These are phyloP conservation scores for Cutaneotrichosporon cutaneum DNA, from an alignment of 1,284 basidiomycete genomes.

Conservation along the genomic window DNA sequence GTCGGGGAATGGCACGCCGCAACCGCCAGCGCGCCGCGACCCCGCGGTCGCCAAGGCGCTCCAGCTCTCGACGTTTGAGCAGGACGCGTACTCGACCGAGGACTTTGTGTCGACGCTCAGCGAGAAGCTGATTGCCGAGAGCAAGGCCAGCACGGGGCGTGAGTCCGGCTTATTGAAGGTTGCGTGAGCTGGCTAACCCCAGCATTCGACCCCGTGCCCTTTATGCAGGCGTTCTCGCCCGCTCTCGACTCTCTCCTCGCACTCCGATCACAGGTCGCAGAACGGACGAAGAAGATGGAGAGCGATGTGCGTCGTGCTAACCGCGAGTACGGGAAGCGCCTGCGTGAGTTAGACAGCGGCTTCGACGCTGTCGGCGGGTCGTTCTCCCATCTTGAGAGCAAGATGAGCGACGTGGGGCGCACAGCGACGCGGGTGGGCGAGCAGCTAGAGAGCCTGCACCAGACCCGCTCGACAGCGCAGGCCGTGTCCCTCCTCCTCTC, in stretches of 20 bases:
- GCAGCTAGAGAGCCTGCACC: constrained; percentile 92
- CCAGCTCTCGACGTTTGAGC: constrained; percentile 65
- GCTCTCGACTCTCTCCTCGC: constrained; percentile 82
- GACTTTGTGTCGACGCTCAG: constrained; percentile 83
- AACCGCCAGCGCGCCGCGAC: constrained; percentile 48
- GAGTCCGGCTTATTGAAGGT: constrained; percentile 41
- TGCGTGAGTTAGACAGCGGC: constrained; percentile 84
- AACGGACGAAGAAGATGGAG: constrained; percentile 85
- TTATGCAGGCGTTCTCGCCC: constrained; percentile 86
- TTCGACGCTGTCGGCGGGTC: constrained; percentile 85
- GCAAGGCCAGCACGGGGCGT: constrained; percentile 79
- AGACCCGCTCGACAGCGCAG: constrained; percentile 87
- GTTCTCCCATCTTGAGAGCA: constrained; percentile 78
- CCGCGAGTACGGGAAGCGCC: constrained; percentile 88
- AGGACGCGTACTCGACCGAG: constrained; percentile 88
- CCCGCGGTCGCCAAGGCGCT: constrained; percentile 64
- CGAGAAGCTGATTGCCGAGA: constrained; percentile 79
- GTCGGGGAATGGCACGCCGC: neutral
- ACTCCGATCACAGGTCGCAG: constrained; percentile 81
- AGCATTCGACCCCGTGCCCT: constrained; percentile 94
- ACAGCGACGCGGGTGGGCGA: constrained; percentile 95
- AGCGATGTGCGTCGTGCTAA: constrained; percentile 86
- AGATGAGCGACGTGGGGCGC: constrained; percentile 88
- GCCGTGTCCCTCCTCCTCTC: constrained; percentile 93
- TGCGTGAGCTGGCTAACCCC: constrained; percentile 5